Evolutionary conservation across 768 basidiomycete species (phyloP), one percentile per base, ranked within the genome.

Genomic region (Boletus insuetus): DNA sequence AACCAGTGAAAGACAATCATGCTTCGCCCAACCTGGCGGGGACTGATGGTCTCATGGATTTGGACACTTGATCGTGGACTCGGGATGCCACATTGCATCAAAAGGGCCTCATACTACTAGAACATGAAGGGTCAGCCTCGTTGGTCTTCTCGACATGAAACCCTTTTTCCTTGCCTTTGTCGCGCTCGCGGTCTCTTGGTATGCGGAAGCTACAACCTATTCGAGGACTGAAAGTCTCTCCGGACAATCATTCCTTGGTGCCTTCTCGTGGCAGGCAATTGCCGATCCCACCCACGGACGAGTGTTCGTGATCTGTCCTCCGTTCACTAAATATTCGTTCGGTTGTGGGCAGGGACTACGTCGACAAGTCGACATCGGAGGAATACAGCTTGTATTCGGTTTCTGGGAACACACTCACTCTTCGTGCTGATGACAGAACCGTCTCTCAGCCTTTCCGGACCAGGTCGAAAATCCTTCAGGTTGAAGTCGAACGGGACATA

Each of bases 361-460:
- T 82, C 53, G 60, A 64, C 56, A 68, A 78, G 51, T 65, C 68
- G 3, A 83, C 82, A 0, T 86, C 87, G 0, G 55, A 73, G 24
- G 69, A 72, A 14, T 66, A 77, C 47, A 86, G 87, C 60, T 64
- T 90, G 46, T 86, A 84, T 3, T 85, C 73, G 55, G 74, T 84
- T 4, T 76, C 75, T 16, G 77, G 75, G 16, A 73, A 80, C 56
- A 56, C 60, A 4, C 63, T 75, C 13, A 68, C 61, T 12, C 51
- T 76, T 19, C 63, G 70, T 2, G 67, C 72, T 3, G 75, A 76
- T 39, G 34, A 65, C 40, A 67, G 58, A 14, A 74, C 74, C 11
- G 54, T 58, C 7, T 5, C 64, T 77, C 8, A 59, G 35, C 7
- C 5, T 73, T 10, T 49, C 47, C 7, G 72, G 64, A 6, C 64